These are phyloP conservation scores for Apiotrichum sp. DNA, from an alignment of 1,284 basidiomycete species.

Conservation along the genomic window DNA sequence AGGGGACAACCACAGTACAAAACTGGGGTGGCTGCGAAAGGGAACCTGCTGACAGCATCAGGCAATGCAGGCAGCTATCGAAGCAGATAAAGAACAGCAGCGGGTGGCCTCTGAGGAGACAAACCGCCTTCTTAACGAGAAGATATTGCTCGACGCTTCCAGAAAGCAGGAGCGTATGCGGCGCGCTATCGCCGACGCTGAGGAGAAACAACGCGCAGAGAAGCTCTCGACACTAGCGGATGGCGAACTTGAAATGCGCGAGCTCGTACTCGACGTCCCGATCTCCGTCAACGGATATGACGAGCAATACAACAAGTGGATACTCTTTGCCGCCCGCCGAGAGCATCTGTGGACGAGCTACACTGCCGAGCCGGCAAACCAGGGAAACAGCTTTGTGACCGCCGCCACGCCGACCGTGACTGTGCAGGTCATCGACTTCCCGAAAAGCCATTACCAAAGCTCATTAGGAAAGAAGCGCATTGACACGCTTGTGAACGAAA, in stretches of 20 bases:
- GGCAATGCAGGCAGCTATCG: slow-evolving; percentile 28
- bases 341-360: slow-evolving; percentile 44
- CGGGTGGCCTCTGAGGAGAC: slow-evolving; percentile 26
- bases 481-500: slow-evolving; percentile 34
- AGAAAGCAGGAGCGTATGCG: slow-evolving; percentile 28
- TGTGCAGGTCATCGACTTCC: slow-evolving; percentile 45
- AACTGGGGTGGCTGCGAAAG: too few relatives aligned
- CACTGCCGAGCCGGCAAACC: slow-evolving; percentile 33
- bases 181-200: slow-evolving; percentile 5
- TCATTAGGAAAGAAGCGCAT: slow-evolving; percentile 37
- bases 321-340: slow-evolving; percentile 36
- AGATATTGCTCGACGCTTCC: slow-evolving; percentile 36
- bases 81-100: slow-evolving; percentile 28
- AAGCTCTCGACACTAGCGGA: slow-evolving; percentile 27
- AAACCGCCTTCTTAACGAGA: slow-evolving; percentile 33
- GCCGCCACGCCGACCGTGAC: slow-evolving; percentile 40
- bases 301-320: slow-evolving; percentile 33
- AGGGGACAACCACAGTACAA: too few relatives aligned
- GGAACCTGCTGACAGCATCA: slow-evolving; percentile 1
- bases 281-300: slow-evolving; percentile 33
- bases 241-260: slow-evolving; percentile 37
- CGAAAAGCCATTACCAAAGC: slow-evolving; percentile 36
- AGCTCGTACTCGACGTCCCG: slow-evolving; percentile 29
- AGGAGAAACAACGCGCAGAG: slow-evolving; percentile 25
- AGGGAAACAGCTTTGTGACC: slow-evolving; percentile 50